Evolutionary conservation across 495 filamentous ascomycete species (phyloP), one percentile per base, ranked within the genome.

Genomic region (Friedmanniomyces endolithicus): DNA sequence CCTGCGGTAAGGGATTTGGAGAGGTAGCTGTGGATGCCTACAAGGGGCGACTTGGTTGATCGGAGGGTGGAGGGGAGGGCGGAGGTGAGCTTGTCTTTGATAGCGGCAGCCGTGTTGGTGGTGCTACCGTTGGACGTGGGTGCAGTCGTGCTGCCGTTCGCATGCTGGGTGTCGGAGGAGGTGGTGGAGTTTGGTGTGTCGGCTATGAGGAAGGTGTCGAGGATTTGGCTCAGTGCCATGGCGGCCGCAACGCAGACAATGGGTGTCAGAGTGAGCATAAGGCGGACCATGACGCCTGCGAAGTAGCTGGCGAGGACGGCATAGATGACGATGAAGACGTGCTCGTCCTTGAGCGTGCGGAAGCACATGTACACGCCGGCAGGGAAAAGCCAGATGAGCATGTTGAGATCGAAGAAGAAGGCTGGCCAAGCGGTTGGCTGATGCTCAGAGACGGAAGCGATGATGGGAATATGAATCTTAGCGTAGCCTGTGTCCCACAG

Each of bases 371-470:
- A 99, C 52, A 99, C 88, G 70, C 94, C 94, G 20, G 92, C 94
- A 0, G 94, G 94, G 80, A 99, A 97, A 50, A 97, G 82, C 90
- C 90, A 99, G 71, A 99, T 95, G 57, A 99, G 75, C 75, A 99
- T 80, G 72, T 94, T 95, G 61, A 99, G 77, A 63, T 99, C 94
- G 69, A 99, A 99, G 74, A 97, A 99, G 79, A 96, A 99, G 33
- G 94, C 89, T 8, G 94, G 94, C 94, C 94, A 99, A n/a, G 94
- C 94, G 24, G 94, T 99, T 12, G 94, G 94, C 69, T 99, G 94
- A 76, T 99, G 94, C 69, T 99, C 94, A 8, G 94, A 99, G 25
- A 99, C 94, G 2, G 92, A 97, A 23, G 94, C 94, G 70, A 99
- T 99, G 65, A 99, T 99, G 33, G 94, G 94, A 67, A 99, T 99